Base-by-base conservation (phyloP, 768 basidiomycete species). In the Suillus subluteus region DNA sequence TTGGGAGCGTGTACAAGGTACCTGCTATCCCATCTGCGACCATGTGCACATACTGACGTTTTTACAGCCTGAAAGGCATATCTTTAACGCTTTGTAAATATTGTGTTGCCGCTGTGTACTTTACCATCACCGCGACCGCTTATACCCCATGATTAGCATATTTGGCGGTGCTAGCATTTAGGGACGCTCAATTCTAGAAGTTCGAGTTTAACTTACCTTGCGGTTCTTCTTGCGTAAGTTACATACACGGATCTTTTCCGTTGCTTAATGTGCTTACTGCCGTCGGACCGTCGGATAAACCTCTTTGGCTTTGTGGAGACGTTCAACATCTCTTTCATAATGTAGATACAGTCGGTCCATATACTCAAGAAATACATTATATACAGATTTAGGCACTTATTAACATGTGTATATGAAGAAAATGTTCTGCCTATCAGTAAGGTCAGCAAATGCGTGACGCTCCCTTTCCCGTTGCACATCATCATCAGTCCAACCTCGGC, bases 371-470 rank as follows among this genome's bases (percentile, higher is more conserved):
- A 32, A 59, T 54, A 54, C 13, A 6, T 37, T 37, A 37, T 37
- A 37, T 37, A 35, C 35, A 40, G 2, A 59, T 30, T n/a, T 74
- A 88, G 26, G 82, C 78, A 59, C 38, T 26, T 18, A 16, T 59
- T 40, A 59, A 59, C 38, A 6, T 38, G 86, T 87, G 69, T 88
- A 88, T 8, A 86, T 79, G 68, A 89, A 89, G 73, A 82, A 88
- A 21, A 83, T 74, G 69, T 88, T 89, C 86, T 88, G 84, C 71
- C 83, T 86, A 74, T 90, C 88, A 4, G 88, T 89, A 64, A 88
- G 69, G 72, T 90, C 88, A 32, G 84, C 78, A 73, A 90, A 90
- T 23, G 88, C 88, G 63, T 88, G 82, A 59, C 82, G 80, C 66
- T 89, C 86, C 23, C 86, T 80, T 72, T 89, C 86, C 62, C 81